Evolutionary conservation across 225 moss, liverwort and hornwort genomes (phyloP).

Genomic region (Polytrichum commune): DNA sequence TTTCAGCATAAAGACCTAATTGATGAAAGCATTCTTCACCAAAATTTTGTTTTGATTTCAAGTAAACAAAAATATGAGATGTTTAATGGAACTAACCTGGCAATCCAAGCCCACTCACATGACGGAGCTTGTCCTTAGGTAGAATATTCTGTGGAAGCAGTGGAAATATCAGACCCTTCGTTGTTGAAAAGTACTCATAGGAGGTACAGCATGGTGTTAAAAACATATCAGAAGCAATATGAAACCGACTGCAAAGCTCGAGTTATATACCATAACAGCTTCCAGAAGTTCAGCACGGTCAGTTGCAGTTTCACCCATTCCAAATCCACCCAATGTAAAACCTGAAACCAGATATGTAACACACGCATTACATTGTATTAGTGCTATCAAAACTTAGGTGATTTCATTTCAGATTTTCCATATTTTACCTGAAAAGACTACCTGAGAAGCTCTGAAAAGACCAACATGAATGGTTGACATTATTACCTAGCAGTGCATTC

Average conservation of each 20-base stretch:
- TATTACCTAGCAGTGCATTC: too few species aligned
- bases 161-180: not conserved
- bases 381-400: too few species aligned
- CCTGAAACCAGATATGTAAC: conserved; percentile 37
- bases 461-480: too few species aligned
- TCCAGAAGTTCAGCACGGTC: conserved; percentile 67
- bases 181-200: not conserved
- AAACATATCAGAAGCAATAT: not conserved
- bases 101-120: conserved; percentile 93
- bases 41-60: too few species aligned
- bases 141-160: conserved; percentile 52
- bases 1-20: too few species aligned
- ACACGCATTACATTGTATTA: not conserved
- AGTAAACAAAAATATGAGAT: too few species aligned
- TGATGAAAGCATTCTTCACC: too few species aligned
- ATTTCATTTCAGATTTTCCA: too few species aligned
- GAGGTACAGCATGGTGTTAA: not conserved
- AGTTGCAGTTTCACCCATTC: conserved; percentile 75
- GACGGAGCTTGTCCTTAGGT: conserved; percentile 78
- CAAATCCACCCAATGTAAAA: conserved; percentile 89
- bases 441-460: too few species aligned
- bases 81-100: conserved; percentile 52
- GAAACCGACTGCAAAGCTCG: not conserved
- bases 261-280: conserved; percentile 65
- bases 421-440: too few species aligned